Conservation (phyloP, 495 filamentous ascomycete species). For the Daldinia decipiens region DNA sequence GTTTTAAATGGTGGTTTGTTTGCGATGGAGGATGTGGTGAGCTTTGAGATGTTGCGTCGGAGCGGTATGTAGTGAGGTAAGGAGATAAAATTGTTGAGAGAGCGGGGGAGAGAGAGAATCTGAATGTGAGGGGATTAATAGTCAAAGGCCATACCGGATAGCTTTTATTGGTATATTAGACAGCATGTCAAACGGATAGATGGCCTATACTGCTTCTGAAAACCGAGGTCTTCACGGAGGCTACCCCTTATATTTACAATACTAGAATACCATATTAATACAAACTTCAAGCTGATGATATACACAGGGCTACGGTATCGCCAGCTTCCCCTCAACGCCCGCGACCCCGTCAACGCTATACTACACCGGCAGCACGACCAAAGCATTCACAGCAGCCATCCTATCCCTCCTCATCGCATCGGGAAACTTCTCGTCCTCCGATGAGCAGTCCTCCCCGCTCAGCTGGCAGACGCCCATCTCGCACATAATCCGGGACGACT, state of each 20-base stretch:
- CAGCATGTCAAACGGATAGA: not conserved
- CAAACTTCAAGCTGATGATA: conserved; percentile 22
- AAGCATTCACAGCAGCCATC: conserved; percentile 65
- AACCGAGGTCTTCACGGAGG: not conserved
- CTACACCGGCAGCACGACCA: conserved; percentile 62
- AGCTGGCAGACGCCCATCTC: conserved; percentile 63
- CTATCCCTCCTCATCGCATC: conserved; percentile 60
- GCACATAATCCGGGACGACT: conserved; percentile 63
- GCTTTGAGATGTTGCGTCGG: too few relatives aligned
- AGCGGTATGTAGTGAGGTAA: not conserved
- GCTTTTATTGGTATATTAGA: not conserved
- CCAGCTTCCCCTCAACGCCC: conserved; percentile 50
- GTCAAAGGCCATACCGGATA: not conserved
- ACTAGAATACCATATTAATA: not conserved
- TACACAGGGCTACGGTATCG: conserved; percentile 63
- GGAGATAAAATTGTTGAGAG: too few relatives aligned
- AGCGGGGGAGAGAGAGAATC: too few relatives aligned
- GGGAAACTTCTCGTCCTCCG: conserved; percentile 35
- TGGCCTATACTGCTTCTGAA: not conserved
- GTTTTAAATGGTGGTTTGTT: not conserved
- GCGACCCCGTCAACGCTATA: conserved; percentile 58
- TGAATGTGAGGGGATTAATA: not conserved
- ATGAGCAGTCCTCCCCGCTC: conserved; percentile 19
- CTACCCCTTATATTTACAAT: not conserved
- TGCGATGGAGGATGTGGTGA: too few relatives aligned